Evolutionary conservation across 2,329 filamentous ascomycete species (phyloP).

Genomic region (Trichoderma breve): DNA sequence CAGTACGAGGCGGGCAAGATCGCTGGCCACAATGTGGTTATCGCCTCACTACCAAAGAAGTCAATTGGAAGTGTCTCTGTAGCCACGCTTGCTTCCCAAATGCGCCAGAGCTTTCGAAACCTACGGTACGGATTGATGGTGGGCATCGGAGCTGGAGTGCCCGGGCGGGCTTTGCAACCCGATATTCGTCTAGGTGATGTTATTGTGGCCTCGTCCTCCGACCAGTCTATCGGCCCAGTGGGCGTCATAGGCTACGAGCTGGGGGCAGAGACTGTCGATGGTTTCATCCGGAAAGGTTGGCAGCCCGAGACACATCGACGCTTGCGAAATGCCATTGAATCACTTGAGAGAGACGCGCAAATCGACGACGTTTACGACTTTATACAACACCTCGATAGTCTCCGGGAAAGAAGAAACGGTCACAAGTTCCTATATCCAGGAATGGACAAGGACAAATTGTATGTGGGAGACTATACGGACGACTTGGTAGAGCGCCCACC

Average conservation of each 20-base stretch:
- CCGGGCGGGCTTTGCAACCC: not conserved
- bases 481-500: not conserved
- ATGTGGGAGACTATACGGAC: not conserved
- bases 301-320: not conserved
- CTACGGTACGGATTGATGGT: not conserved
- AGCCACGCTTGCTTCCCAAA: not conserved
- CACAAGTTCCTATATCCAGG: not conserved
- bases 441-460: not conserved
- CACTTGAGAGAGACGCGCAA: not conserved
- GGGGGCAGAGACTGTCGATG: not conserved
- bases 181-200: not conserved
- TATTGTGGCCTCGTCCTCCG: not conserved
- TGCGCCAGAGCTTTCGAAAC: not conserved
- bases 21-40: not conserved
- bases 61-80: not conserved
- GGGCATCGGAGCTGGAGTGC: not conserved
- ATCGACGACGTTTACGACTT: not conserved
- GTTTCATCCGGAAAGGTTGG: not conserved
- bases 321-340: not conserved
- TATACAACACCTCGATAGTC: not conserved
- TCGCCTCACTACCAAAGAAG: not conserved
- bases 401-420: not conserved
- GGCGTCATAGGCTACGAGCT: not conserved
- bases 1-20: not conserved
- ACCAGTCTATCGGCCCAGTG: not conserved